Evolutionary conservation across 83 land plant species (phyloP).

Genomic region (Picea mariana): DNA sequence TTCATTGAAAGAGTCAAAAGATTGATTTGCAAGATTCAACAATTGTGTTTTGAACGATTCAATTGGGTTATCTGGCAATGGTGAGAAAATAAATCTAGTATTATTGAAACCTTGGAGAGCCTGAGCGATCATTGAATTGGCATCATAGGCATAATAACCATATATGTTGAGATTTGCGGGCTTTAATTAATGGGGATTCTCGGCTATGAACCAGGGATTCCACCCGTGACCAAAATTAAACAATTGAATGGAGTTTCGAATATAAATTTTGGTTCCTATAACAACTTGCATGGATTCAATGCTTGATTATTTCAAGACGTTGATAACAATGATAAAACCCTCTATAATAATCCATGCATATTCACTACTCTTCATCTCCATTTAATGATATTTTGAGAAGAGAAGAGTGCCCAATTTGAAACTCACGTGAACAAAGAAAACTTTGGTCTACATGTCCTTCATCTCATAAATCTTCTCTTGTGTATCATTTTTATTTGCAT

Average conservation of each 20-base stretch:
- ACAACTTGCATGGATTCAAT: conserved; percentile 21
- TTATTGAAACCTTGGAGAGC: too few relatives aligned
- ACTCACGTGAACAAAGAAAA: conserved; percentile 51
- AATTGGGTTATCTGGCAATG: too few relatives aligned
- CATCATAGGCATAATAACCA: too few relatives aligned
- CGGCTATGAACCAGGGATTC: too few relatives aligned
- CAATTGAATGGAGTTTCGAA: background rate
- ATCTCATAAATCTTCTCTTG: conserved; percentile 30
- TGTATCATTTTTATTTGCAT: conserved; percentile 33
- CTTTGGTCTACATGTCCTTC: conserved; percentile 16
- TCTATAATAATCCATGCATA: conserved; percentile 32
- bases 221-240: background rate
- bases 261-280: background rate
- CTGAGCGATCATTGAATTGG: too few relatives aligned
- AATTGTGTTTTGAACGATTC: too few relatives aligned
- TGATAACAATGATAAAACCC: background rate
- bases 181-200: too few relatives aligned
- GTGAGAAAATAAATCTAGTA: too few relatives aligned
- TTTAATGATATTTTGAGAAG: conserved; percentile 8
- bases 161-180: too few relatives aligned
- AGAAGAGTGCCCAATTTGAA: conserved; percentile 32
- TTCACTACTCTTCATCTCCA: conserved; percentile 17
- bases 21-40: too few relatives aligned
- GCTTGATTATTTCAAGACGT: background rate
- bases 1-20: too few relatives aligned